Base-by-base conservation (phyloP, 2,329 filamentous ascomycete species). In the Endothia cerciana region DNA sequence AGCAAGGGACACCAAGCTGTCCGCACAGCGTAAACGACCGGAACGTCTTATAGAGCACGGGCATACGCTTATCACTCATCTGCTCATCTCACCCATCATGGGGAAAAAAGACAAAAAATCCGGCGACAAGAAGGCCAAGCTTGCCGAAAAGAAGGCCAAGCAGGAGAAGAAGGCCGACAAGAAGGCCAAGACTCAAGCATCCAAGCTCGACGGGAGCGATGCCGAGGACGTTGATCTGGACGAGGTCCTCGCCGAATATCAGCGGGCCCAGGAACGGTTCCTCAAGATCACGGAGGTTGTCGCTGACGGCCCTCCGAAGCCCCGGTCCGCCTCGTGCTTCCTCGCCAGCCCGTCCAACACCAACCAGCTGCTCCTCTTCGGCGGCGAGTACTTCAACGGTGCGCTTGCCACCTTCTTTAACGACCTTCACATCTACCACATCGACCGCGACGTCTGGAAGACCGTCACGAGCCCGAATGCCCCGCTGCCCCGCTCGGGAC, bases 351-450 rank as follows among this genome's bases (percentile, higher is more conserved):
- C 95, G 1, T 87, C 90, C 40, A 94, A 96, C 78, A 87, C 86
- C 72, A 96, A 95, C 77, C 93, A 96, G 76, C 80, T 99, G 65
- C 89, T 98, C 70, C 81, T 98, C 5, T 99, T 96, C 77, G 95
- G 94, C 19, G 95, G 95, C 70, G 95, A 99, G 81, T 96, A 94
- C 75, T 98, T 93, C 80, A 97, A 98, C 78, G 95, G 95, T 4
- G 91, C 91, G 2, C 81, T 95, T 64, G 95, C 94, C 3, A 87
- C 85, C 59, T 89, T 89, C 76, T 89, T 84, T 77, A 89, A 89
- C 74, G 87, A 89, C 74, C 77, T 90, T 73, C 83, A 88, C 78
- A 81, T 90, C 70, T 90, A 90, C 78, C 85, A 95, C 78, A 90
- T 93, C 76, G 91, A 91, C 78, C 87, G 89, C 69, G 92, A 96